These are phyloP conservation scores for Cordyceps tenuipes DNA, from an alignment of 2,329 filamentous ascomycete species.

Conservation along the genomic window DNA sequence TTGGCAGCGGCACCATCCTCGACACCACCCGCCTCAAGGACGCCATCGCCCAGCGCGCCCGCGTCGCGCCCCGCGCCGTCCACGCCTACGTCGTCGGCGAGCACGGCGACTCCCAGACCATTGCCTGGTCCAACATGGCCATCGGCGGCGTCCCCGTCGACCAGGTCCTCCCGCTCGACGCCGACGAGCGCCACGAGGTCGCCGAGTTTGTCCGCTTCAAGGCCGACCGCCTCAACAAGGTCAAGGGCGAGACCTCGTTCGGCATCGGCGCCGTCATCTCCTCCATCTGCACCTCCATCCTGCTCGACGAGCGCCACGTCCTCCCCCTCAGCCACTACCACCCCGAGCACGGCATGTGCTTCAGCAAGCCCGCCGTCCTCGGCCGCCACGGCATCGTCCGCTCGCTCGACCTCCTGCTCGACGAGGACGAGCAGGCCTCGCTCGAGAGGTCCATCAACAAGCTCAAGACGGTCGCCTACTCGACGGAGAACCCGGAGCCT, in stretches of 20 bases:
- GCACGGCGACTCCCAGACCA: constrained; percentile 18
- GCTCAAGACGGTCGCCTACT: constrained; percentile 9
- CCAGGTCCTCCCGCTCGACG: constrained; percentile 24
- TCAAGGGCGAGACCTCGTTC: constrained; percentile 42
- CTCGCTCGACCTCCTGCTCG: constrained; percentile 5
- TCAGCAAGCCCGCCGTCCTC: constrained; percentile 40
- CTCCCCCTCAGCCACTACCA: constrained; percentile 41
- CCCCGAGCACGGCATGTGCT: constrained; percentile 36
- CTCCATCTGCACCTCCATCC: constrained; percentile 41
- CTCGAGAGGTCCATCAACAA: constrained; percentile 10
- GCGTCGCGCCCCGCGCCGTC: constrained; percentile 14
- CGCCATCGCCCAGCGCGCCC: constrained; percentile 26
- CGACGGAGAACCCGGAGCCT: constrained; percentile 10
- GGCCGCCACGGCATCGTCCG: constrained; percentile 34
- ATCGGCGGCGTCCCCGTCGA: constrained; percentile 15
- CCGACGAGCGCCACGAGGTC: constrained; percentile 37
- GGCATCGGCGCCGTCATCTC: constrained; percentile 40
- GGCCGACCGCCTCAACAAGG: constrained; percentile 26
- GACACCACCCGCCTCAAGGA: constrained; percentile 42
- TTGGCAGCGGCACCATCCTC: constrained; percentile 45
- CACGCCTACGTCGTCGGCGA: constrained; percentile 18
- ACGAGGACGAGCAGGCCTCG: constrained; percentile 12
- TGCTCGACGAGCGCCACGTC: constrained; percentile 38
- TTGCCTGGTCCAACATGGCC: constrained; percentile 19
- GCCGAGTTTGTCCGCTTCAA: constrained; percentile 40